phyloP scores from a whole-genome alignment of 2,329 filamentous ascomycete species.

The Rutstroemia sydowiana region DNA sequence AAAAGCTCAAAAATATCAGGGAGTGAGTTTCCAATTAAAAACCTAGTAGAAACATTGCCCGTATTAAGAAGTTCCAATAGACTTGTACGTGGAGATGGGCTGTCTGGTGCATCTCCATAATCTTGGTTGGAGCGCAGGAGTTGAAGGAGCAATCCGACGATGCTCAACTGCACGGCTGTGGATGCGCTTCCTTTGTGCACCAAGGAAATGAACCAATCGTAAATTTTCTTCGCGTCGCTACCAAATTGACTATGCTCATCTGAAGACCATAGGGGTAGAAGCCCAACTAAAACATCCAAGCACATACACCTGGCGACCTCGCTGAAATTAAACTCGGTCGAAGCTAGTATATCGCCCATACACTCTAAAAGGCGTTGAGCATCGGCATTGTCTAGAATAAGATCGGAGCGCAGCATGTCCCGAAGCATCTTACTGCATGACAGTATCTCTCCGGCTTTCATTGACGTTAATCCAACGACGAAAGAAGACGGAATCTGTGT shows the following conservation, averaged over 20 bases:
- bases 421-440: conserved; percentile 42
- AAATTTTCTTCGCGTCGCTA: conserved; percentile 66
- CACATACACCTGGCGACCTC: conserved; percentile 65
- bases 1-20: conserved; percentile 73
- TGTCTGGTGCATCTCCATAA: conserved; percentile 44
- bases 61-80: conserved; percentile 65
- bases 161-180: conserved; percentile 54
- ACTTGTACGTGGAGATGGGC: conserved; percentile 52
- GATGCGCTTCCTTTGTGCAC: conserved; percentile 64
- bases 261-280: conserved; percentile 22
- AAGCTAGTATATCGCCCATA: conserved; percentile 44
- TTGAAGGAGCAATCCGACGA: conserved; percentile 62
- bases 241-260: conserved; percentile 45
- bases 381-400: conserved; percentile 41
- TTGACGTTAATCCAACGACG: conserved; percentile 41
- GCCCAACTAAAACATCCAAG: conserved; percentile 57
- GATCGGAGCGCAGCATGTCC: conserved; percentile 47
- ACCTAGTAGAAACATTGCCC: conserved; percentile 66
- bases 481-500: conserved; percentile 45
- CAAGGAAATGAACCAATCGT: conserved; percentile 65
- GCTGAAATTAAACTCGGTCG: conserved; percentile 60
- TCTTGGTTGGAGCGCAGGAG: conserved; percentile 60
- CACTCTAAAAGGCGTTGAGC: conserved; percentile 42
- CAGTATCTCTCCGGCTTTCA: conserved; percentile 47
- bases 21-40: conserved; percentile 61